Percentiles rank a stretch among this genome's conserved stretches.
These are phyloP conservation scores for Schwanniomyces etchellsii DNA, from an alignment of 1,139 yeast species.

Conservation along the genomic window DNA sequence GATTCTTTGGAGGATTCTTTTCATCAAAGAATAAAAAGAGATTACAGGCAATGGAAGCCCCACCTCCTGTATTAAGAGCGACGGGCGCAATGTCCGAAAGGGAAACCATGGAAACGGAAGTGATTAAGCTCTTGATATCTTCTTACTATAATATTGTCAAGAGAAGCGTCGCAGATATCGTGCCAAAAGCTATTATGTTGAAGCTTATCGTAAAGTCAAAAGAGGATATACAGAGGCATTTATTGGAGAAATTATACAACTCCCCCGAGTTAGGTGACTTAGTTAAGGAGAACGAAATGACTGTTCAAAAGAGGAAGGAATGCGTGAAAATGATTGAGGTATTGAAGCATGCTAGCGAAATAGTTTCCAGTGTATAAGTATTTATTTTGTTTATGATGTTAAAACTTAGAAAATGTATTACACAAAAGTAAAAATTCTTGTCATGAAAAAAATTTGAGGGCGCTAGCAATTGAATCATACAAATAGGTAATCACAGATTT, in stretches of 20 bases:
- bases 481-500: too few species aligned
- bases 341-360: conserved; percentile 81
- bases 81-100: conserved; percentile 93
- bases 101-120: conserved; percentile 95
- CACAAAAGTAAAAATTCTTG: too few species aligned
- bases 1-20: conserved; percentile 94
- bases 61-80: conserved; percentile 92
- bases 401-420: too few species aligned
- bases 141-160: conserved; percentile 91
- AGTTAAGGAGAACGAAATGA: conserved; percentile 87
- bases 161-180: conserved; percentile 86
- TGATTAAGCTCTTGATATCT: conserved; percentile 82
- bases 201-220: conserved; percentile 82
- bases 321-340: conserved; percentile 94
- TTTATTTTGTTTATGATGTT: not conserved
- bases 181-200: conserved; percentile 93
- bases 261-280: conserved; percentile 69
- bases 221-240: conserved; percentile 83
- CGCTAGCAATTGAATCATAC: too few species aligned
- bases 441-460: too few species aligned
- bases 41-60: conserved; percentile 94
- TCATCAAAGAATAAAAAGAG: conserved; percentile 90
- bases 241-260: conserved; percentile 81
- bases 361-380: conserved; percentile 75
- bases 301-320: conserved; percentile 92